These are phyloP conservation scores for Clitoria ternatea DNA, from an alignment of 306 rosid genomes.

Conservation along the genomic window DNA sequence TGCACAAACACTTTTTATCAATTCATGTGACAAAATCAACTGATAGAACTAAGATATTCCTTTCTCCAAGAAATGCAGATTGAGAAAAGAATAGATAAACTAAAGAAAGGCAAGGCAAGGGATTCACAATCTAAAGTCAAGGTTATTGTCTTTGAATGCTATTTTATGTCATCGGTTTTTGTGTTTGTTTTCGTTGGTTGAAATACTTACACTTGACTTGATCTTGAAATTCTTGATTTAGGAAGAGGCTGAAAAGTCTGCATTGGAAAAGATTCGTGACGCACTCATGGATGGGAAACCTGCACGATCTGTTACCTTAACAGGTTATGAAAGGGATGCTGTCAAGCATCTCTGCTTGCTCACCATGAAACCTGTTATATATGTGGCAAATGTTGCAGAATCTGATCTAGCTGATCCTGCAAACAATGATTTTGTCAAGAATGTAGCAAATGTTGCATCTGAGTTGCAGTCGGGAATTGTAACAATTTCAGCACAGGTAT, in stretches of 20 bases:
- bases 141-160: slow-evolving; percentile 40
- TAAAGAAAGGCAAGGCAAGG: slow-evolving; percentile 81
- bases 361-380: slow-evolving; percentile 84
- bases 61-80: slow-evolving; percentile 77
- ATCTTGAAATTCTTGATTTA: slow-evolving; percentile 32
- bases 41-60: slow-evolving; percentile 49
- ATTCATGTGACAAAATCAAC: slow-evolving; percentile 31
- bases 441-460: slow-evolving; percentile 66
- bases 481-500: slow-evolving; percentile 91
- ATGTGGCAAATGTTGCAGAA: slow-evolving; percentile 94
- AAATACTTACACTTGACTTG: neutral
- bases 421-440: slow-evolving; percentile 54
- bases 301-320: slow-evolving; percentile 82
- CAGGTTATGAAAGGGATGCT: slow-evolving; percentile 73
- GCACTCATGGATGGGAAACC: slow-evolving; percentile 96
- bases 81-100: slow-evolving; percentile 89
- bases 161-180: neutral
- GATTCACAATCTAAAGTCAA: slow-evolving; percentile 80
- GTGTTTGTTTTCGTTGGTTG: neutral
- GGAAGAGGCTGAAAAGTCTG: slow-evolving; percentile 91
- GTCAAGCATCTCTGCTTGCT: slow-evolving; percentile 84
- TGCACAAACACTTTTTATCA: neutral
- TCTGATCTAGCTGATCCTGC: slow-evolving; percentile 79
- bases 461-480: slow-evolving; percentile 81
- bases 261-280: slow-evolving; percentile 68